Conservation (phyloP, 495 filamentous ascomycete species). For the Aspergillus taichungensis region DNA sequence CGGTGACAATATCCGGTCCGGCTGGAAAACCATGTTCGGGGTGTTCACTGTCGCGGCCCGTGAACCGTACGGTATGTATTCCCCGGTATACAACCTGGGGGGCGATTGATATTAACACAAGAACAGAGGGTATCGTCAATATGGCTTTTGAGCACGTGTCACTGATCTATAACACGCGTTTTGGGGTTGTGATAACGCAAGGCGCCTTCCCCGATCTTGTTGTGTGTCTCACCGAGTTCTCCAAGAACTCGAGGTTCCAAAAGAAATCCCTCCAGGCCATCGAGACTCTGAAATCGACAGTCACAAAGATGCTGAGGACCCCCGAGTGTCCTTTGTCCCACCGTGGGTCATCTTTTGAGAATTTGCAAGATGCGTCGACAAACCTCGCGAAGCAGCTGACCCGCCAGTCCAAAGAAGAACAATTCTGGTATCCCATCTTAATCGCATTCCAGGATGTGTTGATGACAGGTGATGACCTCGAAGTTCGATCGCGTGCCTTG, state of each 20-base stretch:
- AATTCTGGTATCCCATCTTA: conserved; percentile 96
- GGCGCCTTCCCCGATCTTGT: conserved; percentile 94
- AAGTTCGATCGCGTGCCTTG: conserved; percentile 81
- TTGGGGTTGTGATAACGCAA: conserved; percentile 91
- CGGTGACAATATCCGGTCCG: conserved; percentile 91
- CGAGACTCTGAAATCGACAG: conserved; percentile 83
- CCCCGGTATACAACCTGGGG: background rate
- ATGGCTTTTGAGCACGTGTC: conserved; percentile 93
- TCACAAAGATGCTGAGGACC: conserved; percentile 88
- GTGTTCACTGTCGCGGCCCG: conserved; percentile 93
- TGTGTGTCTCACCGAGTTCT: conserved; percentile 94
- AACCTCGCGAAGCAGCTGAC: conserved; percentile 43
- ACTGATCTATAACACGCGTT: conserved; percentile 97
- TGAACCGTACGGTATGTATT: conserved; percentile 65
- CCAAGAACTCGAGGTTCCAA: conserved; percentile 95
- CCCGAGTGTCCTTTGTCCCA: conserved; percentile 88
- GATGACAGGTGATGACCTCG: conserved; percentile 98
- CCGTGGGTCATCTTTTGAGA: conserved; percentile 30
- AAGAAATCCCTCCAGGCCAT: conserved; percentile 97
- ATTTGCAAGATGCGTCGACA: conserved; percentile 34
- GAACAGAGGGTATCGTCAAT: conserved; percentile 81
- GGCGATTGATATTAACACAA: conserved; percentile 14
- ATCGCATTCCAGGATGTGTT: conserved; percentile 98
- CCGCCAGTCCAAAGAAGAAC: conserved; percentile 74
- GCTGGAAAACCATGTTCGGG: conserved; percentile 99